phyloP scores from a whole-genome alignment of 306 rosid genomes.

The Dryas drummondii region DNA sequence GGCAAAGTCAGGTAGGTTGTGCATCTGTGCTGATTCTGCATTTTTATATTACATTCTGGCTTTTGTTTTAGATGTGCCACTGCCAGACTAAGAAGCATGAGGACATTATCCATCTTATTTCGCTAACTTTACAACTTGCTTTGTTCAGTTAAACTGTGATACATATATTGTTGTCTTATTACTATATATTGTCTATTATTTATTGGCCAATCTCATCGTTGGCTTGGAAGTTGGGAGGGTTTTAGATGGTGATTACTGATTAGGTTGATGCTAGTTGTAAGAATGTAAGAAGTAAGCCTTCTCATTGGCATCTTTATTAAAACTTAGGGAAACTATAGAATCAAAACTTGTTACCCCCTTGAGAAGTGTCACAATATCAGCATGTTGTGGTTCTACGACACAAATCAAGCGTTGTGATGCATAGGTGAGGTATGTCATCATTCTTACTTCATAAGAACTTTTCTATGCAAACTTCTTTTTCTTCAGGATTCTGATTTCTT shows the following conservation, averaged over 20 bases:
- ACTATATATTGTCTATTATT: background rate
- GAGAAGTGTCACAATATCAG: background rate
- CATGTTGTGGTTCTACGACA: background rate
- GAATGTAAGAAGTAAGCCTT: background rate
- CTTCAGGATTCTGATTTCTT: background rate
- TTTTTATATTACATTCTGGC: background rate
- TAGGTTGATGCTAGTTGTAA: background rate
- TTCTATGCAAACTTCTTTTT: background rate
- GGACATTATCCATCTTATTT: background rate
- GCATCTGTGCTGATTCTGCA: background rate
- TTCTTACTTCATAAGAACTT: background rate
- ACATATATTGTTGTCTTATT: background rate
- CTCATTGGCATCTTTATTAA: background rate
- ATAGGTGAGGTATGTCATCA: background rate
- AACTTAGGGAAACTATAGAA: background rate
- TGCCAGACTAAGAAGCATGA: background rate
- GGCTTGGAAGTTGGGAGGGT: background rate
- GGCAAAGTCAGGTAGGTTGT: constrained; percentile 7
- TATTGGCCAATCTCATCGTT: background rate
- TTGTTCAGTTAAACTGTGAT: background rate
- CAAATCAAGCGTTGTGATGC: background rate
- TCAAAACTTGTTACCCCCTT: background rate
- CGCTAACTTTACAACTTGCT: background rate
- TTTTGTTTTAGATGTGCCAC: background rate
- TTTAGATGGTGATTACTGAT: background rate